Evolutionary conservation across 2,329 filamentous ascomycete species (phyloP).

Genomic region (Sclerotinia minor): DNA sequence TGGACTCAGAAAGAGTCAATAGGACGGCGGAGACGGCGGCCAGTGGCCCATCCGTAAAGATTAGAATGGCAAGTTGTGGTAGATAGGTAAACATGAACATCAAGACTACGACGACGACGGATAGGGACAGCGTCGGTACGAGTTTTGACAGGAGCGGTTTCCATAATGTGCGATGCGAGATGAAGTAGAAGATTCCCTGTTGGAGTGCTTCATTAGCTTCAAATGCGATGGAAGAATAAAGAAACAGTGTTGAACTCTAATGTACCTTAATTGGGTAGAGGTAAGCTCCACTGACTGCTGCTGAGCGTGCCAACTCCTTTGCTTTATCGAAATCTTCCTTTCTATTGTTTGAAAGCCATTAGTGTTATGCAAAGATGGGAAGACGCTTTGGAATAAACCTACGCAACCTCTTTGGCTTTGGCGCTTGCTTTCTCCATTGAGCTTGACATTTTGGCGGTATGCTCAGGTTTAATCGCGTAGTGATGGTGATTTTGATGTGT

Average conservation of each 20-base stretch:
- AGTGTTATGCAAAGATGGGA: neutral
- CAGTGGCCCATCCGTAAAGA: slow-evolving; percentile 81
- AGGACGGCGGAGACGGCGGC: slow-evolving; percentile 72
- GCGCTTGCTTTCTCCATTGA: slow-evolving; percentile 36
- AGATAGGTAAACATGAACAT: slow-evolving; percentile 90
- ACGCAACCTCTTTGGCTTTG: slow-evolving; percentile 43
- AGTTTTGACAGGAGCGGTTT: slow-evolving; percentile 58
- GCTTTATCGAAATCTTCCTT: slow-evolving; percentile 72
- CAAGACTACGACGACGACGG: slow-evolving; percentile 66
- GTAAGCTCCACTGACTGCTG: slow-evolving; percentile 75
- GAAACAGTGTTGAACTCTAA: neutral
- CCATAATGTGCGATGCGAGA: slow-evolving; percentile 57
- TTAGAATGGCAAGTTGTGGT: slow-evolving; percentile 79
- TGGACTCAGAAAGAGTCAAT: slow-evolving; percentile 64
- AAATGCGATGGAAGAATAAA: slow-evolving; percentile 24
- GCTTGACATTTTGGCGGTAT: slow-evolving; percentile 32
- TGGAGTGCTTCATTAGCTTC: slow-evolving; percentile 24
- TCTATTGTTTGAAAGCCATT: slow-evolving; percentile 43
- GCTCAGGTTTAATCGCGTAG: neutral
- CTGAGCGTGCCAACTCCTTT: slow-evolving; percentile 63
- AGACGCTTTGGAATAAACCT: slow-evolving; percentile 27
- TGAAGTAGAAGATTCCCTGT: slow-evolving; percentile 61
- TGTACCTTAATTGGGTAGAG: slow-evolving; percentile 76
- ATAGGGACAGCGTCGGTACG: slow-evolving; percentile 65
- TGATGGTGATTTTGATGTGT: no score